Evolutionary conservation across 768 basidiomycete species (phyloP).

Genomic region (Psilocybe tampanensis): DNA sequence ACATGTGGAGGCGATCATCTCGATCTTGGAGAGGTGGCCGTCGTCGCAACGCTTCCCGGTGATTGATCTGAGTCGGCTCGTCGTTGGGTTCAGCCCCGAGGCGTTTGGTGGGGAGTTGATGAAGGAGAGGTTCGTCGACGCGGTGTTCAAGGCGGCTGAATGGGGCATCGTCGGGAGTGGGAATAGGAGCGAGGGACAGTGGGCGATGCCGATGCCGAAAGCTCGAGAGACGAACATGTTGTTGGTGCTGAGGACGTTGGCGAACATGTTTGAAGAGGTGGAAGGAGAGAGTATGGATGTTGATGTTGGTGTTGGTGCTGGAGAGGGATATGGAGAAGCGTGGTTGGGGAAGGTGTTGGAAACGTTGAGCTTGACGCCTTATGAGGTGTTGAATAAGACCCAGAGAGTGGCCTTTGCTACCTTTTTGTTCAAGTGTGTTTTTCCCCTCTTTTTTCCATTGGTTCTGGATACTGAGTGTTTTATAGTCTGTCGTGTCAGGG

Average conservation of each 20-base stretch:
- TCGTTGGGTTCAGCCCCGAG: conserved; percentile 64
- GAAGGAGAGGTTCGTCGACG: conserved; percentile 53
- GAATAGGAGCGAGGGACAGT: conserved; percentile 21
- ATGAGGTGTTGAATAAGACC: conserved; percentile 60
- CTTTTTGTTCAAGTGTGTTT: conserved; percentile 82
- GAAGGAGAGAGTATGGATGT: conserved; percentile 33
- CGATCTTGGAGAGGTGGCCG: conserved; percentile 77
- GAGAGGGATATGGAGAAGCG: conserved; percentile 22
- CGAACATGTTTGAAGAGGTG: conserved; percentile 75
- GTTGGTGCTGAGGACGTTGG: conserved; percentile 75
- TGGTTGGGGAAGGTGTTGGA: conserved; percentile 60
- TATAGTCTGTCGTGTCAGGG: conserved; percentile 67
- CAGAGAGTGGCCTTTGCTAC: conserved; percentile 82
- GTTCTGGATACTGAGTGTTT: background rate
- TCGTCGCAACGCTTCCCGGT: conserved; percentile 76
- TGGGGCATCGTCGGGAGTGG: conserved; percentile 50
- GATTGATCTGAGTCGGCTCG: conserved; percentile 81
- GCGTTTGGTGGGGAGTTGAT: conserved; percentile 47
- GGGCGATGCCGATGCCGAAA: conserved; percentile 62
- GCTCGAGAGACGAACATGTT: conserved; percentile 83
- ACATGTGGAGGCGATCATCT: conserved; percentile 64
- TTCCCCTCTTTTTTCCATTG: background rate
- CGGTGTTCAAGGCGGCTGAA: conserved; percentile 68
- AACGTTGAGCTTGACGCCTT: conserved; percentile 51
- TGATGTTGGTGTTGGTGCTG: conserved; percentile 7